phyloP scores from a whole-genome alignment of 371 early-diverging fungal species.

The Saksenaea vasiformis region DNA sequence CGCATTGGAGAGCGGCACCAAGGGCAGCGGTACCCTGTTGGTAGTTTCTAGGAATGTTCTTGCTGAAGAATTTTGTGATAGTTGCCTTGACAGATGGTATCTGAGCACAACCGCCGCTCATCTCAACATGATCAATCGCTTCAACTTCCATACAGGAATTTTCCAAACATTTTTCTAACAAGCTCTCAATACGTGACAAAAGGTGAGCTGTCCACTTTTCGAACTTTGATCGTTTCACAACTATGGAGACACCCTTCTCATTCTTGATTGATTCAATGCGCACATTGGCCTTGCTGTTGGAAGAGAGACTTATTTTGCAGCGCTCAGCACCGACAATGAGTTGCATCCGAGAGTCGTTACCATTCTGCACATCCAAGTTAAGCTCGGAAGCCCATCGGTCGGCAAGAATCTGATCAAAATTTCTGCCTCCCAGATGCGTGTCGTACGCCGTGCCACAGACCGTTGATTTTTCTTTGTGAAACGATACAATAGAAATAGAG shows the following conservation, averaged over 20 bases:
- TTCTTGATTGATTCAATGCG: constrained; percentile 91
- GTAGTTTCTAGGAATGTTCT: constrained; percentile 88
- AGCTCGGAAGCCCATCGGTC: constrained; percentile 81
- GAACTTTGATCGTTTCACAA: constrained; percentile 78
- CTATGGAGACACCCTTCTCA: constrained; percentile 74
- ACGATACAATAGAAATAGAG: constrained; percentile 86
- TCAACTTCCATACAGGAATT: constrained; percentile 70
- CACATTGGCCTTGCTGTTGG: constrained; percentile 84
- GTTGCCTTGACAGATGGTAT: constrained; percentile 88
- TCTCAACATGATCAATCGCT: constrained; percentile 88
- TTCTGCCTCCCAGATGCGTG: constrained; percentile 90
- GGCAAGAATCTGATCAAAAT: constrained; percentile 86
- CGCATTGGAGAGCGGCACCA: constrained; percentile 94
- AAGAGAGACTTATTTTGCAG: constrained; percentile 92
- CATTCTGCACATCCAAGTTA: constrained; percentile 84
- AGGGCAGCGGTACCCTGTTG: constrained; percentile 94
- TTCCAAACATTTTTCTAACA: constrained; percentile 72
- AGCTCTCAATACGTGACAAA: constrained; percentile 69
- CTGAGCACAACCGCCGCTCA: constrained; percentile 91
- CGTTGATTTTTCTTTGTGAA: constrained; percentile 88
- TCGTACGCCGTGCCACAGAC: constrained; percentile 90
- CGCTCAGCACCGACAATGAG: constrained; percentile 87
- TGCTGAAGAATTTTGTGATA: constrained; percentile 78
- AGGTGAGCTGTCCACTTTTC: constrained; percentile 71
- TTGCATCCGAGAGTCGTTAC: constrained; percentile 87